Conservation (phyloP, 495 filamentous ascomycete genomes). For the Hyaloscypha bicolor region DNA sequence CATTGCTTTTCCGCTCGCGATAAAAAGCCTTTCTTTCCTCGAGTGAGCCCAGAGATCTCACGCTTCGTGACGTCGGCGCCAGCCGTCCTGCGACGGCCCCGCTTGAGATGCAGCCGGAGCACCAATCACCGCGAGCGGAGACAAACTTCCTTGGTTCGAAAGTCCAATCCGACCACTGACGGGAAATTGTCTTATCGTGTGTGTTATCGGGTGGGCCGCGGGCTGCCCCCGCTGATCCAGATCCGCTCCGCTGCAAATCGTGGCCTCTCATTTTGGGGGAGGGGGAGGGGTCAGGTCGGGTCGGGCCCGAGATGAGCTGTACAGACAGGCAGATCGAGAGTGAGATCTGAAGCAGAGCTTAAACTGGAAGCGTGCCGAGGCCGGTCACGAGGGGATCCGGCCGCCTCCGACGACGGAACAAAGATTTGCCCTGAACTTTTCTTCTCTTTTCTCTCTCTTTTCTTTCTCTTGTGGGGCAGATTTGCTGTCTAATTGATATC, state of each 20-base stretch:
- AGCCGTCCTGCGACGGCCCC: not conserved
- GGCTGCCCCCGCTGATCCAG: not conserved
- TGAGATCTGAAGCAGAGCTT: not conserved
- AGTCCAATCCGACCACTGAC: not conserved
- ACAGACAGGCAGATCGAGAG: not conserved
- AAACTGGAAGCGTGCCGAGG: not conserved
- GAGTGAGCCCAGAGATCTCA: not conserved
- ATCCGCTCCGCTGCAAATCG: not conserved
- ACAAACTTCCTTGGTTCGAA: not conserved
- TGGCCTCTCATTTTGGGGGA: not conserved
- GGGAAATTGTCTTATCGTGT: not conserved
- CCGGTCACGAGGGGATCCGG: not conserved
- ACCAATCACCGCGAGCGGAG: not conserved
- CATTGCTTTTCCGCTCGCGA: not conserved
- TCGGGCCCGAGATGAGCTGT: too few relatives aligned
- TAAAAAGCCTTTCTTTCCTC: not conserved
- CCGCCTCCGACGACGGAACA: not conserved
- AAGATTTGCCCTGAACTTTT: not conserved
- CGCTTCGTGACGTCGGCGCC: not conserved
- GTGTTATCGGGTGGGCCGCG: not conserved
- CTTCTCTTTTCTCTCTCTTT: not conserved
- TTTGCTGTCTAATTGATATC: not conserved
- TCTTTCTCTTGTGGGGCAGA: too few relatives aligned
- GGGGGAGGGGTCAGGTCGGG: not conserved
- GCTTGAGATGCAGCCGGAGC: not conserved